Evolutionary conservation across 345 rosid species (phyloP), one percentile per base, ranked within the genome.

Genomic region (Moricandia moricandioides): DNA sequence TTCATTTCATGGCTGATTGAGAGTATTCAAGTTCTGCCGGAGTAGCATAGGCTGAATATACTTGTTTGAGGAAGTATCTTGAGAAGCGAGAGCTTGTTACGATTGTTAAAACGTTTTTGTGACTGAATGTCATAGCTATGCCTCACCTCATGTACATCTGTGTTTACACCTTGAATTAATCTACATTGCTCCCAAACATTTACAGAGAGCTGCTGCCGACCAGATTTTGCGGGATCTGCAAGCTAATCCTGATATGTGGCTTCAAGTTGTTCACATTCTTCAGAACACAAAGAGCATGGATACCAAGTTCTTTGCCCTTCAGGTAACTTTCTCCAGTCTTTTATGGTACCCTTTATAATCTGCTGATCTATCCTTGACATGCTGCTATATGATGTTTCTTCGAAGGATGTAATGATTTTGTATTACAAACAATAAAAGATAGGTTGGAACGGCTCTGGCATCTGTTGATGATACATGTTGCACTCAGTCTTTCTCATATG

Each of bases 181-280:
- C 24, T 6, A 8, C 35, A 49, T 70, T 70, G 30, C 65, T 60
- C 59, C 65, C 70, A 2, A 59, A 31, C 29, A 40, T 80, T 81
- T 67, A 26, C 81, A 96, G 99, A 96, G 99, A 75, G 85, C 92
- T 26, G 93, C 96, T 54, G 99, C 99, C 0, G 99, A 96, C 80
- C 90, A 91, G 75, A 88, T 96, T 67, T 79, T 96, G 89, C 96
- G 96, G 86, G 99, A 92, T 45, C 78, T 96, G 84, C 99, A 96
- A 80, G 88, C 84, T 62, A 96, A 96, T 81, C 95, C 95, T 51
- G 98, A 91, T 66, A 92, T 88, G 88, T 96, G 99, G 99, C 98
- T 91, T 18, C 99, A 96, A 77, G 99, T 96, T 66, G 99, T 92
- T 71, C 97, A 89, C 75, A 84, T 92, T 74, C 84, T 96, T 35